Base-by-base conservation (phyloP, 176 grass and related monocot genomes). In the Rhynchospora breviuscula region DNA sequence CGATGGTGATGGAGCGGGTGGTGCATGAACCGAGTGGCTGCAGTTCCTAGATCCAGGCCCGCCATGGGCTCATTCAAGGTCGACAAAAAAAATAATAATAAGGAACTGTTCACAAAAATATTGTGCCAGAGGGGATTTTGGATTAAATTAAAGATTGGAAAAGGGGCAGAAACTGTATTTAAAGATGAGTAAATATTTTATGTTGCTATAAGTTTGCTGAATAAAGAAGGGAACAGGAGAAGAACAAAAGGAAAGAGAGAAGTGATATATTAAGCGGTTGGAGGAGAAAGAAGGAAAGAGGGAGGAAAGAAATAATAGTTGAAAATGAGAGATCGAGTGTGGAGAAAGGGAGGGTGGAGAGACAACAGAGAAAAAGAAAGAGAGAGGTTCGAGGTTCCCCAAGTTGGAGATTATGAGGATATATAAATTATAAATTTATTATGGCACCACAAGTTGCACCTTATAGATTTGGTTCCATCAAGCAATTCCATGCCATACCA, bases 1-100 rank as follows among this genome's bases (percentile, higher is more conserved):
- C 89, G 90, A 73, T 92, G 93, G 17, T 88, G 91, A 74, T 99
- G 91, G 83, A 91, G 88, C 57, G 90, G 89, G 29, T 90, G 85
- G 77, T 96, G 93, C 35, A 93, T 89, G 88, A 89, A 99, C 88
- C 93, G 89, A 35, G 93, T 87, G 21, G 93, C 91, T 46, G 93
- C 86, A 83, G 89, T 92, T 85, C 93, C 88, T 23, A 99, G 97
- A 90, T 99, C 93, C 86, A 99, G 87, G 31, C 93, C 97, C 22
- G 91, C 97, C 97, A 99, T 99, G 80, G 72, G 23, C 89, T 96
- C 92, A 87, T 89, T 89, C 97, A 93, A 86, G 23, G 18, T 48
- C 14, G 73, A 83, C 63, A 65, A 83, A 44, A 78, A 57, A 21
- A 60, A 76, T 29, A 29, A 40, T 40, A 40, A 40, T 21, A 90